phyloP scores from a whole-genome alignment of 2,329 filamentous ascomycete species.

The Neopestalotiopsis sp. region DNA sequence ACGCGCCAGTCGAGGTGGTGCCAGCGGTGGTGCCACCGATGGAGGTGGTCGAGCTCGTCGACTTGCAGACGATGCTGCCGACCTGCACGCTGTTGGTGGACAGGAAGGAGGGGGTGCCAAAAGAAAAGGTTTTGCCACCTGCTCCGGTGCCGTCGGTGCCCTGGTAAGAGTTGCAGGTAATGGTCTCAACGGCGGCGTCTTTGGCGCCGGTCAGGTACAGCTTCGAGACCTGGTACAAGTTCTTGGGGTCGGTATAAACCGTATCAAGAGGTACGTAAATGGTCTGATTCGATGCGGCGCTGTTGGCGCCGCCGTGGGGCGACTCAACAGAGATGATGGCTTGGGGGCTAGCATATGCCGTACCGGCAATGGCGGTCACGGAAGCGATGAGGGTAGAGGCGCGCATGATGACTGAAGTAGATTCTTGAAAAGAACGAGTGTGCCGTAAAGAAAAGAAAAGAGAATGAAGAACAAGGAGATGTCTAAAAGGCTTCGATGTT shows the following conservation, averaged over 20 bases:
- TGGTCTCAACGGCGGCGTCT: conserved; percentile 15
- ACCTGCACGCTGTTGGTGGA: conserved; percentile 32
- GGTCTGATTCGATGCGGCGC: conserved; percentile 10
- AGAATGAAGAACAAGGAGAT: not conserved
- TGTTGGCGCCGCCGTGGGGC: conserved; percentile 20
- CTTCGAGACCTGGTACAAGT: conserved; percentile 26
- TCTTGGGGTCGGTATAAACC: conserved; percentile 19
- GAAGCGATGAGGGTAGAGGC: conserved; percentile 23
- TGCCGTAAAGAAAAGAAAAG: not conserved
- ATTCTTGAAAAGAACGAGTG: not conserved
- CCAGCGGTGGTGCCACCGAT: not conserved
- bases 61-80: conserved; percentile 30
- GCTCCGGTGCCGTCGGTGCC: conserved; percentile 21
- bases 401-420: conserved; percentile 25
- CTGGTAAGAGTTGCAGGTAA: conserved; percentile 29
- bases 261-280: conserved; percentile 21
- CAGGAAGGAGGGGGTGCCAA: conserved; percentile 24
- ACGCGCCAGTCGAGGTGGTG: too few relatives aligned
- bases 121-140: conserved; percentile 24
- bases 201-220: conserved; percentile 26
- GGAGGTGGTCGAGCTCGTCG: not conserved
- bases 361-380: conserved; percentile 15
- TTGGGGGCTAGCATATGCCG: not conserved
- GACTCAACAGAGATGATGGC: conserved; percentile 25
- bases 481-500: not conserved